These are phyloP conservation scores for Lentinus polychrous DNA, from an alignment of 1,284 basidiomycete genomes.

Conservation along the genomic window DNA sequence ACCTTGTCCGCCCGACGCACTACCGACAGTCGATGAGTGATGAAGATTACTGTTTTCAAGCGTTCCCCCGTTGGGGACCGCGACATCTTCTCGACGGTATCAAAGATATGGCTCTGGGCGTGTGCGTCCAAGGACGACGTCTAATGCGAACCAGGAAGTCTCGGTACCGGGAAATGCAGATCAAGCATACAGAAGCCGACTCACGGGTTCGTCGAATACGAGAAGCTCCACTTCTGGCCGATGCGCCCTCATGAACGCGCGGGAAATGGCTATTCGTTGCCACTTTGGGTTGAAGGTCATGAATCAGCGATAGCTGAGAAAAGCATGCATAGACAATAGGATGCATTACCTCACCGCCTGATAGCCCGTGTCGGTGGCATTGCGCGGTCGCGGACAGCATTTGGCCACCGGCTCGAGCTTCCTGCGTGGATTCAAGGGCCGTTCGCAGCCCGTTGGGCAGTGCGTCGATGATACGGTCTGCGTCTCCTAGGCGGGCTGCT, in stretches of 20 bases:
- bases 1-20: slow-evolving; percentile 77
- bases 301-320: slow-evolving; percentile 2
- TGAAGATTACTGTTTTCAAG: slow-evolving; percentile 73
- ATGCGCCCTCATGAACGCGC: slow-evolving; percentile 75
- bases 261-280: slow-evolving; percentile 78
- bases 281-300: slow-evolving; percentile 41
- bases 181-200: slow-evolving; percentile 17
- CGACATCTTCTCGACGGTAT: slow-evolving; percentile 60
- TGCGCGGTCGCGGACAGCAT: neutral
- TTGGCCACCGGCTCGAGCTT: neutral
- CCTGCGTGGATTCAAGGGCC: slow-evolving; percentile 40
- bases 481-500: slow-evolving; percentile 63
- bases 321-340: neutral
- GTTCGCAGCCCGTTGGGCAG: slow-evolving; percentile 65
- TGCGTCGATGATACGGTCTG: slow-evolving; percentile 50
- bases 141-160: slow-evolving; percentile 26
- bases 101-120: slow-evolving; percentile 74
- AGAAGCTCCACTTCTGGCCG: slow-evolving; percentile 72
- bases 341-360: slow-evolving; percentile 64
- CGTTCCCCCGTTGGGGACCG: slow-evolving; percentile 44
- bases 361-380: slow-evolving; percentile 51
- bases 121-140: slow-evolving; percentile 76
- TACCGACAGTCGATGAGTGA: slow-evolving; percentile 77
- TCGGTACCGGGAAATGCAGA: neutral
- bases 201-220: slow-evolving; percentile 74